Conservation (phyloP, 805 yeast species). For the Candida jianshihensis region DNA sequence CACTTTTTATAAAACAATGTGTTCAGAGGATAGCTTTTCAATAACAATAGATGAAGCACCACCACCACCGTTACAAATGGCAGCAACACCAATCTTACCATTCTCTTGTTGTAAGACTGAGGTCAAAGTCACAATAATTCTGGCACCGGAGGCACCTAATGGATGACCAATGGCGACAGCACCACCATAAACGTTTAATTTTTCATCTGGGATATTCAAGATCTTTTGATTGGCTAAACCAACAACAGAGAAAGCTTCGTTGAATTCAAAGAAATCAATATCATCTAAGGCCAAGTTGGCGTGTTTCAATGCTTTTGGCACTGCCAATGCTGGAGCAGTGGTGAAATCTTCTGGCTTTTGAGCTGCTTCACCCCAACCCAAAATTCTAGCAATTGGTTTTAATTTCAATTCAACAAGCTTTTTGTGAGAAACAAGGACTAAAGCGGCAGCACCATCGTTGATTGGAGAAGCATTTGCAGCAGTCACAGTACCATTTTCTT, state of each 20-base stretch:
- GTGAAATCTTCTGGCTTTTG: slow-evolving; percentile 93
- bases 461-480: slow-evolving; percentile 96
- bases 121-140: slow-evolving; percentile 81
- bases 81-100: slow-evolving; percentile 89
- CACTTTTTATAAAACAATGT: slow-evolving; percentile 13
- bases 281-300: slow-evolving; percentile 61
- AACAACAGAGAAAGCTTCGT: slow-evolving; percentile 97
- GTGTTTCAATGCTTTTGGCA: slow-evolving; percentile 91
- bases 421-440: slow-evolving; percentile 75
- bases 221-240: slow-evolving; percentile 84
- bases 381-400: slow-evolving; percentile 82
- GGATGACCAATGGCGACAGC: slow-evolving; percentile 96
- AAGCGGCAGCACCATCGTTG: slow-evolving; percentile 98
- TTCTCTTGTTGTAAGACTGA: slow-evolving; percentile 78
- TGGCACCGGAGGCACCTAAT: slow-evolving; percentile 92
- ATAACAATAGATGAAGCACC: slow-evolving; percentile 93
- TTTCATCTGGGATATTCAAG: slow-evolving; percentile 51
- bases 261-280: slow-evolving; percentile 89
- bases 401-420: slow-evolving; percentile 81
- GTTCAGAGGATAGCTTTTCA: slow-evolving; percentile 46
- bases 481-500: slow-evolving; percentile 91
- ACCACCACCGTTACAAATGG: slow-evolving; percentile 99
- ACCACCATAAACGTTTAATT: slow-evolving; percentile 89
- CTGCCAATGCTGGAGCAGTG: slow-evolving; percentile 89
- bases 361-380: slow-evolving; percentile 98